Evolutionary conservation across 1,284 basidiomycete genomes (phyloP), one percentile per base, ranked within the genome.

Genomic region (Fomes fomentarius): DNA sequence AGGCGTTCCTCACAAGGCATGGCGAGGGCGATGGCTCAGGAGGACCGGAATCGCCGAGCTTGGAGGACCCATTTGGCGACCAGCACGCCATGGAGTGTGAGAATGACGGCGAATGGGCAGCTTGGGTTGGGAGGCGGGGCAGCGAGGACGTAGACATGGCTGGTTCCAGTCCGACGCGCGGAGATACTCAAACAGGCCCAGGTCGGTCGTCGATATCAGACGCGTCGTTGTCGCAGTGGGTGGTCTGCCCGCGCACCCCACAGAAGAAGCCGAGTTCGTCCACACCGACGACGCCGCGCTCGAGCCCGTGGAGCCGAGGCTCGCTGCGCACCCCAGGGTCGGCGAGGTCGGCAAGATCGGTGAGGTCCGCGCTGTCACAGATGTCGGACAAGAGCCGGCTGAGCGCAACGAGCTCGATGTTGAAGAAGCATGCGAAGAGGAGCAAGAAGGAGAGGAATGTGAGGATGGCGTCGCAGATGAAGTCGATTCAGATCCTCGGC

Each of bases 401-500:
- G 35, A 57, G 56, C 46, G 41, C 37, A 15, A 30, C 34, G 35
- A 56, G 50, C 50, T 15, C 33, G 7, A 17, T 45, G 22, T 15
- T 5, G n/a, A 7, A 6, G 33, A 47, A 37, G 45, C 11, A 26
- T 14, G 43, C 31, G 39, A 19, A 39, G 30, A 35, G 38, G 47
- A 26, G 33, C 6, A 39, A 34, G 47, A 33, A 44, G n/a, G 35
- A 30, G 31, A 44, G 47, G 24, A 30, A 35, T 2, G 26, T 25
- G 21, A 14, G 19, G 24, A 15, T 47, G 28, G 43, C 31, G 25
- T 57, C 55, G 31, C 50, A 57, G 47, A 34, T 24, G 39, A 57
- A 57, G 51, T 39, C 24, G 24, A 14, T 57, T 19, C 56, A 50
- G 47, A 5, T 53, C 33, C 17, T 53, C 14, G 56, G 56, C 4